phyloP scores from a whole-genome alignment of 2,329 filamentous ascomycete genomes.

The Aspergillus luchuensis region DNA sequence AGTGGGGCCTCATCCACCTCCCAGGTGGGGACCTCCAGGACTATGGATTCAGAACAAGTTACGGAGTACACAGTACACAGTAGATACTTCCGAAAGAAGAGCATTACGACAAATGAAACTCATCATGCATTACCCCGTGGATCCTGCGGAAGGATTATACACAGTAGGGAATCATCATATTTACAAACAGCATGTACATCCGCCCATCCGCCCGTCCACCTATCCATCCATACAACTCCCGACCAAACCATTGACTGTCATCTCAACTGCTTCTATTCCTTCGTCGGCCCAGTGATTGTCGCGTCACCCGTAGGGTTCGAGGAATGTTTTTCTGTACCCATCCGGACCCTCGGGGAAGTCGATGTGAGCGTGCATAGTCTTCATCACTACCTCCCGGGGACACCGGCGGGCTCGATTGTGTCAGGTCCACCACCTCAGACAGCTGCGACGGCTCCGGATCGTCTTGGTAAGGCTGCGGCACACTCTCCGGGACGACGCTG shows the following conservation, averaged over 20 bases:
- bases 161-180: not conserved
- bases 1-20: not conserved
- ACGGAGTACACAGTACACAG: not conserved
- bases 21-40: not conserved
- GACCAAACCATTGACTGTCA: not conserved
- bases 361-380: constrained; percentile 32
- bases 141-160: not conserved
- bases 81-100: not conserved
- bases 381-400: constrained; percentile 32
- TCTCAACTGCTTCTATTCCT: constrained; percentile 12
- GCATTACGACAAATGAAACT: not conserved
- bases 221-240: not conserved
- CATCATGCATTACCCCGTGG: not conserved
- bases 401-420: constrained; percentile 37
- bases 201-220: not conserved
- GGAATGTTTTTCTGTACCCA: constrained; percentile 34
- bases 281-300: constrained; percentile 22
- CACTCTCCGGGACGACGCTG: constrained; percentile 15
- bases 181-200: constrained; percentile 7
- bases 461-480: not conserved
- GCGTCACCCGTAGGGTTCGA: constrained; percentile 19
- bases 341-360: constrained; percentile 30
- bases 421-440: constrained; percentile 38
- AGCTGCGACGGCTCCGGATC: constrained; percentile 14
- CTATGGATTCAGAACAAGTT: too few relatives aligned